Conservation (phyloP, 1,139 yeast species). For the Saccharomycopsis hybrid region DNA sequence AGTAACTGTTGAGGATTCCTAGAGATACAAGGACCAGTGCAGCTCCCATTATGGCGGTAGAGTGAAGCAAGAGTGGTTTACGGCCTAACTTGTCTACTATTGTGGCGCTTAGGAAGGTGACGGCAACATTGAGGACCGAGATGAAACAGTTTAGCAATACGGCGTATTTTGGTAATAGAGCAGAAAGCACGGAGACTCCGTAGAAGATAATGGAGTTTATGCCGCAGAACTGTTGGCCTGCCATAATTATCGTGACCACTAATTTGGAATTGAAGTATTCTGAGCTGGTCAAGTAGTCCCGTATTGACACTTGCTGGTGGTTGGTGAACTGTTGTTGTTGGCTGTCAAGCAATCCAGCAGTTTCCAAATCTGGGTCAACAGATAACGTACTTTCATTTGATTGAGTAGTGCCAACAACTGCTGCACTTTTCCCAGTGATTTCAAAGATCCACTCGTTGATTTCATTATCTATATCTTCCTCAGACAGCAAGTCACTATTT, state of each 20-base stretch:
- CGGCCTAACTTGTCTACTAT: constrained; percentile 73
- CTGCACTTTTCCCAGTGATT: constrained; percentile 5
- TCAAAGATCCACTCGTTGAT: constrained; percentile 18
- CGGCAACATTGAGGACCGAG: constrained; percentile 62
- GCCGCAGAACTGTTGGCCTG: constrained; percentile 91
- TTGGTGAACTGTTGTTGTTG: too few relatives aligned
- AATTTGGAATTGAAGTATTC: constrained; percentile 51
- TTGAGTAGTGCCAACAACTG: background rate
- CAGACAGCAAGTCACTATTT: constrained; percentile 23
- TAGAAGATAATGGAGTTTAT: constrained; percentile 87
- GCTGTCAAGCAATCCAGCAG: constrained; percentile 20
- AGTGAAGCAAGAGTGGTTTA: constrained; percentile 58
- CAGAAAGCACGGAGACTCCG: constrained; percentile 75
- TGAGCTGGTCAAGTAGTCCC: constrained; percentile 49
- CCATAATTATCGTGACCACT: constrained; percentile 67
- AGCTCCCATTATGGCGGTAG: constrained; percentile 65
- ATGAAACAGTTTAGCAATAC: constrained; percentile 67
- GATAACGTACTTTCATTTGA: too few relatives aligned
- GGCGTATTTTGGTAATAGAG: constrained; percentile 64
- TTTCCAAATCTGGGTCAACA: too few relatives aligned
- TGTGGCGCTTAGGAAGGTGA: constrained; percentile 68
- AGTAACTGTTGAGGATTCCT: constrained; percentile 49
- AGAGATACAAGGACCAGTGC: constrained; percentile 57
- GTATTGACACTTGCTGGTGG: too few relatives aligned
- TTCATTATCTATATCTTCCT: constrained; percentile 23